A percentile compares a stretch with the other conserved stretches of the same genome.
Conservation (phyloP, 805 yeast species). For the Candida multigemmis region DNA sequence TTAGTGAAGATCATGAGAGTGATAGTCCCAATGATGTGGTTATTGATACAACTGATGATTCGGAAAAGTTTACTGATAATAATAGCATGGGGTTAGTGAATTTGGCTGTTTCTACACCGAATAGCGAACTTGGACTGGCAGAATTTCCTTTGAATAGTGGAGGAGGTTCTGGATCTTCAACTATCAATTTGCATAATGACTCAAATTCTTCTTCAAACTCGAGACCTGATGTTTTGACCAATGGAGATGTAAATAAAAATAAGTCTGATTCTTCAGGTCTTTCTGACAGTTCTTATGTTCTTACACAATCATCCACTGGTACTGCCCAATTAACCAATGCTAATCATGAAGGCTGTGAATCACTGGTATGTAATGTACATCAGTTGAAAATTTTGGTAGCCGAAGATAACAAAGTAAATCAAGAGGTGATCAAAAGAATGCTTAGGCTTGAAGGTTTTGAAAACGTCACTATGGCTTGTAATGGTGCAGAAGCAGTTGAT, state of each 20-base stretch:
- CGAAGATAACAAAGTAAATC: conserved; percentile 90
- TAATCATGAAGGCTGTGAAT: conserved; percentile 16
- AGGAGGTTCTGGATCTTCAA: too few species aligned
- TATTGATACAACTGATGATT: too few species aligned
- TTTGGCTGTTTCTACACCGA: conserved; percentile 1
- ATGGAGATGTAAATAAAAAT: too few species aligned
- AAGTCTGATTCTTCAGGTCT: too few species aligned
- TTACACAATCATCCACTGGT: conserved; percentile 3
- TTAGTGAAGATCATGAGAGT: conserved; percentile 5
- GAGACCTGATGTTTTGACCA: too few species aligned
- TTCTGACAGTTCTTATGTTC: too few species aligned
- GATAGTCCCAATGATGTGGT: too few species aligned
- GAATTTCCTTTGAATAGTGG: background rate
- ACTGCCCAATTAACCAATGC: conserved; percentile 8
- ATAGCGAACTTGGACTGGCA: background rate
- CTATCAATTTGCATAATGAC: too few species aligned
- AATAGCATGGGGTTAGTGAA: conserved; percentile 1
- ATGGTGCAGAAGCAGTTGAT: conserved; percentile 84
- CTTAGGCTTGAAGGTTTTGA: conserved; percentile 70
- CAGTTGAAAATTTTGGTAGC: conserved; percentile 65
- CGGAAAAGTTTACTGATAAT: too few species aligned
- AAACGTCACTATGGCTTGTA: conserved; percentile 70
- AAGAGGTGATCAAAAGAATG: conserved; percentile 89
- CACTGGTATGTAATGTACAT: too few species aligned
- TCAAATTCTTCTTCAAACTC: too few species aligned